Evolutionary conservation across 1,139 yeast genomes (phyloP).

Genomic region (Pichia sp.): DNA sequence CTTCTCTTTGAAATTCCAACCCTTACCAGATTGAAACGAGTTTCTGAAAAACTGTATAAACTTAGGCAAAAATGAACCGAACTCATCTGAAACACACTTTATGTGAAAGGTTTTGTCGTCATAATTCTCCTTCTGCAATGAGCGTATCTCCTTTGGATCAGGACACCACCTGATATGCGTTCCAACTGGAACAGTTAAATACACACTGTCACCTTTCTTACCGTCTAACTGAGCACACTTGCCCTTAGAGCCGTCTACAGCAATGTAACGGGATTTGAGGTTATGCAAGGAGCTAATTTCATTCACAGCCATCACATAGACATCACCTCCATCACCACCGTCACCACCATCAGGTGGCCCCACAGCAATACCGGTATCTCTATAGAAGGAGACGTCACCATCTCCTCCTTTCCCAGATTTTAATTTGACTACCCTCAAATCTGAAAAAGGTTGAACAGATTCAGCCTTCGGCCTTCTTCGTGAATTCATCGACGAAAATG

Average conservation of each 20-base stretch:
- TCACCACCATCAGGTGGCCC: conserved; percentile 99
- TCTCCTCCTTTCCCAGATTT: conserved; percentile 83
- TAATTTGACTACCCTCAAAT: conserved; percentile 64
- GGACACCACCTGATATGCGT: conserved; percentile 86
- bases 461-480: conserved; percentile 39
- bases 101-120: conserved; percentile 27
- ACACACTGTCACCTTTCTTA: conserved; percentile 67
- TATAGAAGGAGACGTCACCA: conserved; percentile 78
- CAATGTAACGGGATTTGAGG: conserved; percentile 61
- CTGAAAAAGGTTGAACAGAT: conserved; percentile 41
- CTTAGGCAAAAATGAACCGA: conserved; percentile 32
- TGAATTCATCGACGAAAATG: conserved; percentile 34
- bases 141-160: conserved; percentile 51
- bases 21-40: conserved; percentile 61
- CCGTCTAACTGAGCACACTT: conserved; percentile 79
- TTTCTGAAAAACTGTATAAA: conserved; percentile 59
- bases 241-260: conserved; percentile 70
- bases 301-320: conserved; percentile 75
- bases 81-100: conserved; percentile 25
- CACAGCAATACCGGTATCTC: conserved; percentile 76
- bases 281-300: conserved; percentile 69
- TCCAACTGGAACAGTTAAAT: conserved; percentile 87
- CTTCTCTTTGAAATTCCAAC: conserved; percentile 81
- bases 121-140: conserved; percentile 27
- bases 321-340: conserved; percentile 90